These are phyloP conservation scores for Globisporangium viniferum DNA, from an alignment of 352 stramenopile genomes.

Conservation along the genomic window DNA sequence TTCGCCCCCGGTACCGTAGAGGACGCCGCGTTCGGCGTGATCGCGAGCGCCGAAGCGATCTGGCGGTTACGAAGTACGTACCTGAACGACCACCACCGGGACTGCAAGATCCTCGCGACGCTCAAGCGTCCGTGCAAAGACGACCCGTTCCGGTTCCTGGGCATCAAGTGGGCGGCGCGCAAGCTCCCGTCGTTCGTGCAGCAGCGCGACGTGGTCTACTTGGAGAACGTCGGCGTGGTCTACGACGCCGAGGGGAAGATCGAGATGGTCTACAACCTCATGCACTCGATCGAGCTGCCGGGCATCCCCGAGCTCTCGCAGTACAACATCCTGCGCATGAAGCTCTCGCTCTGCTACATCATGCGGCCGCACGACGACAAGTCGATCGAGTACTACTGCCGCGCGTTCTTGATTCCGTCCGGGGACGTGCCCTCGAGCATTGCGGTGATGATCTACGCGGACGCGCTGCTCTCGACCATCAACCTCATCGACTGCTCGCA, in stretches of 20 bases:
- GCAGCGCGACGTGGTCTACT: conserved; percentile 35
- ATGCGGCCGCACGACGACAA: conserved; percentile 18
- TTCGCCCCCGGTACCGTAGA: background rate
- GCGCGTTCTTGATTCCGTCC: conserved; percentile 38
- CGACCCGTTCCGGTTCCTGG: conserved; percentile 41
- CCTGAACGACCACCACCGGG: too few relatives aligned
- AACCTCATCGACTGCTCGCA: conserved; percentile 53
- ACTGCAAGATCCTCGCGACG: conserved; percentile 31
- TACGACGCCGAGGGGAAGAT: background rate
- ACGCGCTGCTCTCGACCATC: conserved; percentile 32
- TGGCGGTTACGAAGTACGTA: too few relatives aligned
- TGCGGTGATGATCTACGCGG: conserved; percentile 32
- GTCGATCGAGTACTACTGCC: conserved; percentile 42
- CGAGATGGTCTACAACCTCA: conserved; percentile 24
- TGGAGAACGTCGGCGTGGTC: conserved; percentile 18
- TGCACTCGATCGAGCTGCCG: conserved; percentile 36
- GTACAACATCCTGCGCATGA: conserved; percentile 33
- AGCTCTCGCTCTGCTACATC: conserved; percentile 42
- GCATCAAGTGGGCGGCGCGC: conserved; percentile 37
- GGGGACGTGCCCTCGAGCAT: conserved; percentile 37
- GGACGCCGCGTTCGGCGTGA: background rate
- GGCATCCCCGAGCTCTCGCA: conserved; percentile 31
- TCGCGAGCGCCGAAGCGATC: background rate
- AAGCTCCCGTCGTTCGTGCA: conserved; percentile 26
- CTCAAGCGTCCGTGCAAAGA: conserved; percentile 24